These are phyloP conservation scores for Termitomyces sp. DNA, from an alignment of 768 basidiomycete genomes.

Conservation along the genomic window DNA sequence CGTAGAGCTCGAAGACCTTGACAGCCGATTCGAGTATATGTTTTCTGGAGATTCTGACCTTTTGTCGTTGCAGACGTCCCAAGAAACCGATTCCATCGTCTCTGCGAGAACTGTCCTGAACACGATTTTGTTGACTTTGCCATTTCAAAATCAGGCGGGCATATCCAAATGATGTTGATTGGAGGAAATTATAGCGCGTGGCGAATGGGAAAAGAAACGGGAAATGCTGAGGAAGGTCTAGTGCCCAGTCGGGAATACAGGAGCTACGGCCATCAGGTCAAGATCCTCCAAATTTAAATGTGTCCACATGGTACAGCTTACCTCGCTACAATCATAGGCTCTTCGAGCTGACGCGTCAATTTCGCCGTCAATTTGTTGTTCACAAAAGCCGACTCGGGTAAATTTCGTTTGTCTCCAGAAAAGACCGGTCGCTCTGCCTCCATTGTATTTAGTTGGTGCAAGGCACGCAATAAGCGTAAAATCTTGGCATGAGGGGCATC, in stretches of 20 bases:
- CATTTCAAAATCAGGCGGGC: constrained; percentile 92
- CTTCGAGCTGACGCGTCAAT: constrained; percentile 93
- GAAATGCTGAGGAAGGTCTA: constrained; percentile 94
- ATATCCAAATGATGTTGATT: constrained; percentile 97
- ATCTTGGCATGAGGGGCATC: constrained; percentile 88
- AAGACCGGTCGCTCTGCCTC: constrained; percentile 57
- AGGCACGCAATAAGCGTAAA: constrained; percentile 79
- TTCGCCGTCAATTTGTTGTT: constrained; percentile 99
- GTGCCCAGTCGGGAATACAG: constrained; percentile 95
- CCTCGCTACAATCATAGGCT: constrained; percentile 99
- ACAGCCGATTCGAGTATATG: constrained; percentile 94
- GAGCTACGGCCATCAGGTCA: constrained; percentile 45
- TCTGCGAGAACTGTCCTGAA: constrained; percentile 72
- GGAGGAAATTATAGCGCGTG: constrained; percentile 94
- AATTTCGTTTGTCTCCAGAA: constrained; percentile 44
- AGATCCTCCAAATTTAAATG: not conserved
- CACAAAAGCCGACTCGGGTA: constrained; percentile 83
- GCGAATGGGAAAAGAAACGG: constrained; percentile 99
- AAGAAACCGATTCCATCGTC: constrained; percentile 92
- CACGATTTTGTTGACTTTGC: constrained; percentile 82
- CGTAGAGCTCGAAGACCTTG: constrained; percentile 95
- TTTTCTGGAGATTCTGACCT: constrained; percentile 92
- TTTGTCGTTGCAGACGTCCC: constrained; percentile 89
- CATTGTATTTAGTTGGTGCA: constrained; percentile 77
- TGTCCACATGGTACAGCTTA: constrained; percentile 25